Base-by-base conservation (phyloP, 306 rosid genomes). In the Sesbania bispinosa region DNA sequence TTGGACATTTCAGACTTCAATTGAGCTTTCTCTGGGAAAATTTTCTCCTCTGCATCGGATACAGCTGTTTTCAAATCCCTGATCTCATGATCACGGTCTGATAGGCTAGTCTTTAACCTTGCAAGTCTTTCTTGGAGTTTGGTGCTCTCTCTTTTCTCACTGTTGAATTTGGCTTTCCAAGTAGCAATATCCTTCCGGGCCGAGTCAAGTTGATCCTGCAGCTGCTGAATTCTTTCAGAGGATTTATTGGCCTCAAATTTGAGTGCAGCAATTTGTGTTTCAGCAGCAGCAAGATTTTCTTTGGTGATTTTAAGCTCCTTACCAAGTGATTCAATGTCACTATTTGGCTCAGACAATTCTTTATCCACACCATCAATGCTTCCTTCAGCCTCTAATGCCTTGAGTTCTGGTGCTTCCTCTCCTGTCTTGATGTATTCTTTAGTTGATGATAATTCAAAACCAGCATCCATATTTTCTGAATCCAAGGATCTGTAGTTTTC, bases 1-100 rank as follows among this genome's bases (percentile, higher is more conserved):
- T 74, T 76, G 10, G 90, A 79, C 81, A 91, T 89, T 82, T 91
- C 96, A 0, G 96, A 76, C 85, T 89, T 89, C 73, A 92, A 63
- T 52, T 89, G 86, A 65, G 90, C 80, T 85, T 95, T 95, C 81
- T 95, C 99, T 0, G 99, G 99, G 79, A 95, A 95, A 50, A 95
- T 89, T 76, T 95, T 95, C 85, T 88, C 70, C 90, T 95, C 97
- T 0, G 99, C 97, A 72, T 95, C 99, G 1, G 99, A 95, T 20
- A 95, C 95, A 0, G 80, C 97, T 8, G 83, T 67, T 79, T 95
- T 95, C 79, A 95, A 84, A 62, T 91, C 96, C 89, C 93, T 75
- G 64, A 88, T 68, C 81, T 95, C 99, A 5, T 77, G 85, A 48
- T 86, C 96, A 24, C 99, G 87, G 81, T 86, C 99, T 11, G 83